These are phyloP conservation scores for Eremochloa ophiuroides DNA, from an alignment of 176 grass and related monocot species.

Conservation along the genomic window DNA sequence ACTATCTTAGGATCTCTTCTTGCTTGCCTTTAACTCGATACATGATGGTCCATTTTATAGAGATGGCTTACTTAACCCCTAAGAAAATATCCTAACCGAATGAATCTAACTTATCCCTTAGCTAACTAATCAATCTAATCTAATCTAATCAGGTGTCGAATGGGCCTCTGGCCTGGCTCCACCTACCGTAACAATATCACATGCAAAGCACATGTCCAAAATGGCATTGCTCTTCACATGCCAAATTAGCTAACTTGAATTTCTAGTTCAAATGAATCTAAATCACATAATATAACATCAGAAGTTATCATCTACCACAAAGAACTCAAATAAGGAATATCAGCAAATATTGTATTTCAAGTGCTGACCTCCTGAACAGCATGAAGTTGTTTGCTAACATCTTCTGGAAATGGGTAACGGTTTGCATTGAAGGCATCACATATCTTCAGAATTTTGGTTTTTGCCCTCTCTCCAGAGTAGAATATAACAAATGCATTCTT, in stretches of 20 bases:
- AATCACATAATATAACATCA: not conserved
- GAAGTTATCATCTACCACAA: not conserved
- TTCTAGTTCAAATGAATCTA: not conserved
- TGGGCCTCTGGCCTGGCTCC: too few relatives aligned
- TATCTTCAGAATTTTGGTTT: slow-evolving; percentile 87
- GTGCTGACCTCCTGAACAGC: slow-evolving; percentile 69
- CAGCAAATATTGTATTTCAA: slow-evolving; percentile 5
- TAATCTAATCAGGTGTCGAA: too few relatives aligned
- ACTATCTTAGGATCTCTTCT: too few relatives aligned
- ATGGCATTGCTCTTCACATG: not conserved
- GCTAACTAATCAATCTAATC: too few relatives aligned
- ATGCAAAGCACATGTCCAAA: slow-evolving; percentile 13
- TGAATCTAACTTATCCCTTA: too few relatives aligned
- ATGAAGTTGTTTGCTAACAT: slow-evolving; percentile 63
- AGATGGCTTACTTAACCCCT: too few relatives aligned
- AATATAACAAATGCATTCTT: slow-evolving; percentile 97
- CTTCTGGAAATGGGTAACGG: slow-evolving; percentile 87
- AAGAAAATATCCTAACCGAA: too few relatives aligned
- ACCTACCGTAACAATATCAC: too few relatives aligned
- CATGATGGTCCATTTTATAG: too few relatives aligned
- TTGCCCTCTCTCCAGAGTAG: slow-evolving; percentile 92
- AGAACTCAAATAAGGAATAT: slow-evolving; percentile 12
- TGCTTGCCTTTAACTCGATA: too few relatives aligned
- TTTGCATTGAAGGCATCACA: slow-evolving; percentile 96
- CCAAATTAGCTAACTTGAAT: not conserved